Conservation (phyloP, 2,329 filamentous ascomycete genomes). For the Aspergillus sp. region DNA sequence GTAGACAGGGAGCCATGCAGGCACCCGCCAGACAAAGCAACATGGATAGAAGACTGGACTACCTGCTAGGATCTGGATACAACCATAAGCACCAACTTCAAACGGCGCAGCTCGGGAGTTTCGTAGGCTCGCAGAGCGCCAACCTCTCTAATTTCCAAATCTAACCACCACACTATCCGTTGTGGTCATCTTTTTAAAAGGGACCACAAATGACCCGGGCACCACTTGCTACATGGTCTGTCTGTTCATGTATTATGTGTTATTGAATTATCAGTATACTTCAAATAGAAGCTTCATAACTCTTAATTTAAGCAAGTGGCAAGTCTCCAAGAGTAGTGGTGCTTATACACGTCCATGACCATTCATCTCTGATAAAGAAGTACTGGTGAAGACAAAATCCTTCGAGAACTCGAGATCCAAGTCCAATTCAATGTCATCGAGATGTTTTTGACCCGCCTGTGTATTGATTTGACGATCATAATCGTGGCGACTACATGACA, state of each 20-base stretch:
- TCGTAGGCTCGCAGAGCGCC: no score
- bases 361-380: constrained; percentile 27
- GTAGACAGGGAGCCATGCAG: background rate
- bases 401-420: constrained; percentile 38
- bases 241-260: background rate
- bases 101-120: no score
- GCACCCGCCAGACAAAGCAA: constrained; percentile 6
- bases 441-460: constrained; percentile 20
- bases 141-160: no score
- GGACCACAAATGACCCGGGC: background rate
- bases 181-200: background rate
- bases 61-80: background rate
- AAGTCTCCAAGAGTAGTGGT: background rate
- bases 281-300: background rate
- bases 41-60: background rate
- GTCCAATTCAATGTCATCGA: constrained; percentile 32
- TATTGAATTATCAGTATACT: background rate
- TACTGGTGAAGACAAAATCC: constrained; percentile 37
- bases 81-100: background rate
- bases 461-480: constrained; percentile 10
- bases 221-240: background rate
- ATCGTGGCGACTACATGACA: constrained; percentile 13
- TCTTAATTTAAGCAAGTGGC: background rate
- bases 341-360: constrained; percentile 8
- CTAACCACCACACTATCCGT: no score